Percentiles rank a stretch among this genome's conserved stretches.
Conservation (phyloP, 169 alveolate genomes). For the Cyclospora cayetanensis region DNA sequence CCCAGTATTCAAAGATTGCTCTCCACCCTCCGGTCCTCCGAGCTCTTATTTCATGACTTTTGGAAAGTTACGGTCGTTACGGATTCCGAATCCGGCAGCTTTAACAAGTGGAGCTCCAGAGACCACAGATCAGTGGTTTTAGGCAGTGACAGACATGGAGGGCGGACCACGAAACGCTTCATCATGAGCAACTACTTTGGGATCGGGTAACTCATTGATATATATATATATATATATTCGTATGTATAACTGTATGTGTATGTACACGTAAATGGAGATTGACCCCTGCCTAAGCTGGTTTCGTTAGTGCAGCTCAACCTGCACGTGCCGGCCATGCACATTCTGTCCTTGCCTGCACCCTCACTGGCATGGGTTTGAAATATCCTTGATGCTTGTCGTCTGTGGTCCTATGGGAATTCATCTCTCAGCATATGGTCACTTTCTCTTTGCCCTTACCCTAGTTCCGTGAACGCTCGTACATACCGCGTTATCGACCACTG, state of each 20-base stretch:
- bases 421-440: too few species aligned
- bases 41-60: not conserved
- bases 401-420: too few species aligned
- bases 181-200: not conserved
- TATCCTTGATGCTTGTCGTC: too few species aligned
- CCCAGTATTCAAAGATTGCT: not conserved
- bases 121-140: not conserved
- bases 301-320: too few species aligned
- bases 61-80: not conserved
- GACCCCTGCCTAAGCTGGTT: too few species aligned
- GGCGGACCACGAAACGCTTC: not conserved
- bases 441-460: too few species aligned
- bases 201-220: not conserved
- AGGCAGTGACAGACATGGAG: not conserved
- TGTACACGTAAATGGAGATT: too few species aligned
- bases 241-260: not conserved
- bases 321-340: too few species aligned
- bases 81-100: not conserved
- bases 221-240: not conserved
- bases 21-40: not conserved
- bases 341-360: too few species aligned
- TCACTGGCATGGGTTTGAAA: too few species aligned
- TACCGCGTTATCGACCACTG: too few species aligned
- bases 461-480: too few species aligned
- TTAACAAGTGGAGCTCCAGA: not conserved